Percentiles rank a stretch among this genome's conserved stretches.
Evolutionary conservation across 163 green algal genomes (phyloP).

Genomic region (Chlamydomonas reinhardtii): DNA sequence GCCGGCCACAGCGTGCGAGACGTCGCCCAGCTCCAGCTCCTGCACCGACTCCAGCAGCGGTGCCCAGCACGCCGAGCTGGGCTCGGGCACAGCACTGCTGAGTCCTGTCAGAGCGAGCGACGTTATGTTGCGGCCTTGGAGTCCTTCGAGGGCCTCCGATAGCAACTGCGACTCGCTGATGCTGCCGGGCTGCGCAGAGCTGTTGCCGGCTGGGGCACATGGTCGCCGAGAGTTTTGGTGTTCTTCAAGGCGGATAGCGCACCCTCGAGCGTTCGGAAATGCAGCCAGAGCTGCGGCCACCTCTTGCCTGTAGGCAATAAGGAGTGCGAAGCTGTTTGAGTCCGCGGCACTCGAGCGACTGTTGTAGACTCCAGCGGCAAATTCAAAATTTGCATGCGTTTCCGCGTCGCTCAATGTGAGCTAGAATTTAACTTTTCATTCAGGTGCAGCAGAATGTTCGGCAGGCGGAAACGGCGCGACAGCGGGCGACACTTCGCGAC

Average conservation of each 20-base stretch:
- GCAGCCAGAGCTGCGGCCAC: not conserved
- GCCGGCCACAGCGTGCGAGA: not conserved
- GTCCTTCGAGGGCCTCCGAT: not conserved
- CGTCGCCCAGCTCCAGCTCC: slow-evolving; percentile 19
- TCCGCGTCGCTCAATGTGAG: not conserved
- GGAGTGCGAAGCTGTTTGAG: not conserved
- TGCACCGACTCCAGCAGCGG: not conserved
- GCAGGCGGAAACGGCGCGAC: not conserved
- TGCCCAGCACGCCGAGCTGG: not conserved
- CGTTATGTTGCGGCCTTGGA: not conserved
- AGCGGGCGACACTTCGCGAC: not conserved
- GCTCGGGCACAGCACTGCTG: not conserved
- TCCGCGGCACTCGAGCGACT: too few species aligned
- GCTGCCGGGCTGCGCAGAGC: not conserved
- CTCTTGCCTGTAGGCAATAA: not conserved
- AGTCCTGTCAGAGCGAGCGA: not conserved
- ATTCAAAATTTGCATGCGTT: not conserved
- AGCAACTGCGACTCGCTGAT: not conserved
- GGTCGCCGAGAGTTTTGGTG: too few species aligned
- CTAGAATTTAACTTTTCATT: not conserved
- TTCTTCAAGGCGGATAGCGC: not conserved
- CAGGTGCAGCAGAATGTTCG: too few species aligned
- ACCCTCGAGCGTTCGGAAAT: slow-evolving; percentile 2
- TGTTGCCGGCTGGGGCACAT: not conserved
- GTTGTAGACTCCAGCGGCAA: not conserved